These are phyloP conservation scores for Saturnispora sanitii DNA, from an alignment of 805 yeast species.

Conservation along the genomic window DNA sequence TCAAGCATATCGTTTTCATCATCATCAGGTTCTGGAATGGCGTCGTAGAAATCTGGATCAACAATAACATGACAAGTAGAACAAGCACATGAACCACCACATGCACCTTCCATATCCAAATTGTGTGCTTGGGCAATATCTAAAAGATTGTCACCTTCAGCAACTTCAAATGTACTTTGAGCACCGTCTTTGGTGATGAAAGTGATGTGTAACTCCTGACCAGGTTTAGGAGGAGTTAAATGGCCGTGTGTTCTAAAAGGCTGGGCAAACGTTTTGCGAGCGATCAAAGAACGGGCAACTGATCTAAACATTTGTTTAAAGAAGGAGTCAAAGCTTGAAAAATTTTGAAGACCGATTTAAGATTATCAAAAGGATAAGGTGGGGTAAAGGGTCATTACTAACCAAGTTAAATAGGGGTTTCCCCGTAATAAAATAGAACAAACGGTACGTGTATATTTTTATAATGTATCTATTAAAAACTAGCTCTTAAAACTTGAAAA, in stretches of 20 bases:
- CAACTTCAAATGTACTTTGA: slow-evolving; percentile 72
- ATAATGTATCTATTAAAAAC: no score
- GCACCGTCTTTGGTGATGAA: slow-evolving; percentile 88
- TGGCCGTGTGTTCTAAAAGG: slow-evolving; percentile 61
- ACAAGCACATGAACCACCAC: slow-evolving; percentile 99
- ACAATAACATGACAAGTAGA: slow-evolving; percentile 95
- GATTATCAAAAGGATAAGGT: no score
- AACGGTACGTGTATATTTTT: no score
- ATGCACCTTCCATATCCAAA: slow-evolving; percentile 94
- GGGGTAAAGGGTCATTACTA: no score
- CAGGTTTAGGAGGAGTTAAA: slow-evolving; percentile 80
- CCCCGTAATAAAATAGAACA: no score
- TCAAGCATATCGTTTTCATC: slow-evolving; percentile 98
- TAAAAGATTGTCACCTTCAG: slow-evolving; percentile 83
- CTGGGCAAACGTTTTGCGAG: slow-evolving; percentile 4
- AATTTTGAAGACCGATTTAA: not conserved
- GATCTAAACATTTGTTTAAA: slow-evolving; percentile 4
- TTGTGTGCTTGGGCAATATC: slow-evolving; percentile 94
- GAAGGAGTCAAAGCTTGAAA: slow-evolving; percentile 2
- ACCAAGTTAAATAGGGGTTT: no score
- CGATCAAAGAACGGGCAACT: slow-evolving; percentile 12
- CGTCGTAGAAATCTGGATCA: slow-evolving; percentile 90
- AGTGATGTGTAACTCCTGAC: slow-evolving; percentile 82
- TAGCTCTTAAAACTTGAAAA: no score
- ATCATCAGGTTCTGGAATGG: slow-evolving; percentile 88